phyloP scores from a whole-genome alignment of 495 filamentous ascomycete species.

The Margaritispora aquatica region DNA sequence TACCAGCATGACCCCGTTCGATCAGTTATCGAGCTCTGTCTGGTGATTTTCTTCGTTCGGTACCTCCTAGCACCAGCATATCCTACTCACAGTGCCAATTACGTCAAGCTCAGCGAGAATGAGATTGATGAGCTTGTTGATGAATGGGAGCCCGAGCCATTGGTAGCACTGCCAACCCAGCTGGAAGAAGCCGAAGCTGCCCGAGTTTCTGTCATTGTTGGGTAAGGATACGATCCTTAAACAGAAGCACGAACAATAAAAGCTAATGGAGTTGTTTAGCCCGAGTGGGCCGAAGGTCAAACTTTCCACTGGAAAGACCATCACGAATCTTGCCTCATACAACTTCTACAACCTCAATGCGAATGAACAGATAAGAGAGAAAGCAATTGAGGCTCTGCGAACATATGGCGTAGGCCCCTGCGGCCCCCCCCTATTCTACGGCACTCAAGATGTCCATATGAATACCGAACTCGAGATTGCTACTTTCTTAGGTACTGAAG shows the following conservation, averaged over 20 bases:
- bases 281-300: slow-evolving; percentile 87
- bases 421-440: slow-evolving; percentile 94
- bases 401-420: slow-evolving; percentile 95
- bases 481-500: slow-evolving; percentile 74
- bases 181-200: slow-evolving; percentile 79
- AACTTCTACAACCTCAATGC: slow-evolving; percentile 95
- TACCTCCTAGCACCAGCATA: slow-evolving; percentile 89
- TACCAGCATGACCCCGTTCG: slow-evolving; percentile 96
- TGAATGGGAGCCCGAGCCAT: slow-evolving; percentile 92
- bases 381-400: slow-evolving; percentile 85
- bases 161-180: slow-evolving; percentile 63
- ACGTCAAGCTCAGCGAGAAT: slow-evolving; percentile 83
- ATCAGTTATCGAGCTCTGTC: slow-evolving; percentile 84
- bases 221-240: slow-evolving; percentile 54
- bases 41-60: slow-evolving; percentile 90
- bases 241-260: neutral
- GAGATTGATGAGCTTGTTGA: slow-evolving; percentile 98
- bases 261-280: slow-evolving; percentile 34
- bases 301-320: slow-evolving; percentile 79
- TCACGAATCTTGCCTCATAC: slow-evolving; percentile 84
- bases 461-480: slow-evolving; percentile 92
- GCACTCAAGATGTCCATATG: slow-evolving; percentile 96
- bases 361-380: slow-evolving; percentile 85
- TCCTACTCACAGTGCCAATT: slow-evolving; percentile 76
- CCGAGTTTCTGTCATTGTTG: slow-evolving; percentile 76